Base-by-base conservation (phyloP, 371 early-diverging fungal species). In the Mortierella sp. region DNA sequence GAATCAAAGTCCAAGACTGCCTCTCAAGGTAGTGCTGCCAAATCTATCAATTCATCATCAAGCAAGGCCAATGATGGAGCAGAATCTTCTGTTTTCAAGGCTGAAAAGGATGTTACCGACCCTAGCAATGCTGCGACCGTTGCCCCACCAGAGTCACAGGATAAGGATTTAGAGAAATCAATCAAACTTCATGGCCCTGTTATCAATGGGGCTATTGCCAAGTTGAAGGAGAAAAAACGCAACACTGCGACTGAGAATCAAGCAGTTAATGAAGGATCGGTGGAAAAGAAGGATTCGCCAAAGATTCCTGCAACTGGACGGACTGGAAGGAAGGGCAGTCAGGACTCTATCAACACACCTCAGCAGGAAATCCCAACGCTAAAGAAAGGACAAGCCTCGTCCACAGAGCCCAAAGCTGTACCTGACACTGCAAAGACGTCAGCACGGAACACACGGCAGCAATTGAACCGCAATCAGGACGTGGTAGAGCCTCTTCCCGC, bases 191-290 rank as follows among this genome's bases (percentile, higher is more conserved):
- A 79, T 31, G 81, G 81, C 9, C 60, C 81, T 3, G 78, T 76
- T 44, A 79, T 81, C 25, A 81, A 81, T 28, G 80, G 78, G 14
- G 67, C 81, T 8, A 81, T 81, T 49, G 80, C 81, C 0, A 81
- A 80, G 54, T 54, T 81, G 24, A 81, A 81, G 51, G 81, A 79
- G 57, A 78, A 73, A 62, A 72, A 71, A 41, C 72, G 73, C 39
- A 65, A 53, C 40, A 60, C 56, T 34, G 54, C 57, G 7, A n/a
- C 28, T 45, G 62, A 58, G 24, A 62, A 10, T 24, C 58, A 60
- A 21, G 34, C 21, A 17, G 40, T 31, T 13, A 40, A 48, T 19
- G 78, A 64, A 10, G 53, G 29, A 0, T 47, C 57, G 2, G 70
- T n/a, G 34, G 34, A 67, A 2, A 69, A 63, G 58, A 68, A 68